A percentile compares a stretch with the other conserved stretches of the same genome.
Evolutionary conservation across 2,329 filamentous ascomycete species (phyloP).

Genomic region (Pestalotiopsis sp.): DNA sequence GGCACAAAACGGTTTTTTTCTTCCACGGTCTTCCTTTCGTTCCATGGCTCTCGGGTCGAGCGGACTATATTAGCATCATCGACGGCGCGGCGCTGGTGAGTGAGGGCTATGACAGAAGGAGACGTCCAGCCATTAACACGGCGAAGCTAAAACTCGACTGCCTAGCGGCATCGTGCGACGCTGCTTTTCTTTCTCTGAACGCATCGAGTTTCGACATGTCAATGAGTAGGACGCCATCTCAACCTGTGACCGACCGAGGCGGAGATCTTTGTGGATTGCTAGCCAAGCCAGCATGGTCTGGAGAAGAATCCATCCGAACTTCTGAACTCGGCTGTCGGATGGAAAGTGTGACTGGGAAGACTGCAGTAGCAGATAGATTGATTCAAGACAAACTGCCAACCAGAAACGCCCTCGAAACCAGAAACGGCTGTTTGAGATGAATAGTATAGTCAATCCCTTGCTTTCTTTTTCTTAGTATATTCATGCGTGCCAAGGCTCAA

Average conservation of each 20-base stretch:
- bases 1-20: background rate
- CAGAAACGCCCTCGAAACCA: too few relatives aligned
- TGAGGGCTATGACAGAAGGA: background rate
- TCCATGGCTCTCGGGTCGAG: background rate
- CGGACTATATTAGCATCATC: background rate
- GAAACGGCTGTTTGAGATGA: too few relatives aligned
- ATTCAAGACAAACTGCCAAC: background rate
- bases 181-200: too few relatives aligned
- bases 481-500: too few relatives aligned
- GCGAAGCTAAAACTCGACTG: background rate
- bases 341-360: background rate
- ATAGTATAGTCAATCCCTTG: too few relatives aligned
- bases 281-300: background rate
- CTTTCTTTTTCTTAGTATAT: too few relatives aligned
- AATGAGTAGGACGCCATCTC: too few relatives aligned
- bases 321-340: background rate
- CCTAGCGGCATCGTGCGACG: background rate
- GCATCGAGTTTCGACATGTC: too few relatives aligned
- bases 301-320: background rate
- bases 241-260: background rate
- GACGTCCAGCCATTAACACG: background rate
- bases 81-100: background rate
- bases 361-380: background rate
- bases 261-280: background rate
- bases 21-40: background rate